These are phyloP conservation scores for Sphaceloma murrayae DNA, from an alignment of 2,329 filamentous ascomycete species.

Conservation along the genomic window DNA sequence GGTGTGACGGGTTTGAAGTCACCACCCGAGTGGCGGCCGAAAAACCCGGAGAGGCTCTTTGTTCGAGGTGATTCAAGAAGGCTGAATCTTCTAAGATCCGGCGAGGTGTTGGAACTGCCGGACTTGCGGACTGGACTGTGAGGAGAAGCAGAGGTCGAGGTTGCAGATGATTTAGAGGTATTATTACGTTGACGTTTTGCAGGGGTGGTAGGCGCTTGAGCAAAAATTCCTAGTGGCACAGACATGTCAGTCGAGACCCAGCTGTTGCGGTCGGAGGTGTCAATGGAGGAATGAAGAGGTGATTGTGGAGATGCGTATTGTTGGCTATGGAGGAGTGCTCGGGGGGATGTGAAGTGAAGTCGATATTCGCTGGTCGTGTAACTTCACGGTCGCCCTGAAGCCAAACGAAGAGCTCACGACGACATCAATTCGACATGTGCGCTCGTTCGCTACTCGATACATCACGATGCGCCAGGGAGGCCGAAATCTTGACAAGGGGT, in stretches of 20 bases:
- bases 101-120: neutral
- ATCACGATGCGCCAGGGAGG: neutral
- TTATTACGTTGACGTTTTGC: constrained; percentile 5
- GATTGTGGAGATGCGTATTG: neutral
- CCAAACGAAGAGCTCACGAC: too few relatives aligned
- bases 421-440: too few relatives aligned
- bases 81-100: constrained; percentile 8
- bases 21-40: constrained; percentile 1
- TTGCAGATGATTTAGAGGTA: constrained; percentile 5
- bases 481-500: neutral
- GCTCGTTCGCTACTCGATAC: neutral
- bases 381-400: too few relatives aligned
- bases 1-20: neutral
- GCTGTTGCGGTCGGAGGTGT: neutral
- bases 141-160: constrained; percentile 5
- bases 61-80: constrained; percentile 4
- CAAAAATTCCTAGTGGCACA: constrained; percentile 13
- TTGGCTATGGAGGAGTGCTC: neutral
- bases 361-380: too few relatives aligned
- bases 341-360: neutral
- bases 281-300: constrained; percentile 3
- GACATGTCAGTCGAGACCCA: constrained; percentile 11
- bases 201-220: constrained; percentile 10
- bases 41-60: constrained; percentile 4
- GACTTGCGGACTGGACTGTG: neutral